Evolutionary conservation across 306 rosid genomes (phyloP).

Genomic region (Dryas alaskensis): DNA sequence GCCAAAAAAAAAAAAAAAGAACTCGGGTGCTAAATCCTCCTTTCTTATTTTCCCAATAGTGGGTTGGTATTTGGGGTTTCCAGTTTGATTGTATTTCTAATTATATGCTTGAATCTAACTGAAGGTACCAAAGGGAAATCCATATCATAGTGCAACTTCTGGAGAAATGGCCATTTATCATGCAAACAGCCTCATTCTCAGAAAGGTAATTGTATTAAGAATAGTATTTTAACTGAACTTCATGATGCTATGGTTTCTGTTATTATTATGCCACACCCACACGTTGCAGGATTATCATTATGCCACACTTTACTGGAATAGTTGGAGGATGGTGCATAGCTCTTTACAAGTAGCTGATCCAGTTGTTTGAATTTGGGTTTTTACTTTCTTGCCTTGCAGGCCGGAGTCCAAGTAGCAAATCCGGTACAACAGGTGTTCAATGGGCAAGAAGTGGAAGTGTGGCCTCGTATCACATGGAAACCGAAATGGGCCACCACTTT

Average conservation of each 20-base stretch:
- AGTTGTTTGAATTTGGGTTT: not conserved
- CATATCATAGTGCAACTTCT: slow-evolving; percentile 97
- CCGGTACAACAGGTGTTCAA: slow-evolving; percentile 66
- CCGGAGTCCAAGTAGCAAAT: slow-evolving; percentile 75
- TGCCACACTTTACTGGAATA: not conserved
- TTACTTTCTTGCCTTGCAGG: slow-evolving; percentile 43
- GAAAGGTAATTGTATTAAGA: slow-evolving; percentile 46
- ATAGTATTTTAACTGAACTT: slow-evolving; percentile 1
- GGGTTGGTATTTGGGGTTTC: not conserved
- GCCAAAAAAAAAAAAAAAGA: not conserved
- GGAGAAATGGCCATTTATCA: slow-evolving; percentile 89
- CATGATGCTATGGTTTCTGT: not conserved
- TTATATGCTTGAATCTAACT: slow-evolving; percentile 29
- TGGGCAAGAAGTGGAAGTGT: slow-evolving; percentile 88
- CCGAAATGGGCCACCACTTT: slow-evolving; percentile 89
- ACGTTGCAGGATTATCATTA: not conserved
- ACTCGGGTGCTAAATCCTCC: not conserved
- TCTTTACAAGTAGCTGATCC: not conserved
- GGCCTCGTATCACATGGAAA: slow-evolving; percentile 86
- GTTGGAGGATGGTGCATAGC: not conserved
- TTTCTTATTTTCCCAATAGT: not conserved
- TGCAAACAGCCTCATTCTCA: slow-evolving; percentile 74
- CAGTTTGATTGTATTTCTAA: slow-evolving; percentile 20
- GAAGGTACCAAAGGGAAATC: slow-evolving; percentile 98
- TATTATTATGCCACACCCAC: not conserved